Evolutionary conservation across 805 yeast genomes (phyloP), one percentile per base, ranked within the genome.

Genomic region (Candida suzukii): DNA sequence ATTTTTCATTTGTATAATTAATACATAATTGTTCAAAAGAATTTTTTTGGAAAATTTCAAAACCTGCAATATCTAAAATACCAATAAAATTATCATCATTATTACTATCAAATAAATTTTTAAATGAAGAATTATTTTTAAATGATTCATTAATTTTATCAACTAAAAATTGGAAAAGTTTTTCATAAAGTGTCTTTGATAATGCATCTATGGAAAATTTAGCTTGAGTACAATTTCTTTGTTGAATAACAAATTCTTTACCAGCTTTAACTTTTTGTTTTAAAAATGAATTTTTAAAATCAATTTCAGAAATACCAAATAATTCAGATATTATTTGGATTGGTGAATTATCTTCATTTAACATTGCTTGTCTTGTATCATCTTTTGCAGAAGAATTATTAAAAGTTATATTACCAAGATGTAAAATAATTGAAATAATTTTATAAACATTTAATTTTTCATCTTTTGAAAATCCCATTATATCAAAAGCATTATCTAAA

Each of bases 231-330:
- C 95, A 80, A 37, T 80, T 80, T 51, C 84, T 77, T 27, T 90
- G 78, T 56, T 88, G 95, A 18, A 78, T 74, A 30, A 93, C 88
- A 61, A 74, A 72, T 58, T 93, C 99, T 49, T 78, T 73, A 2
- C 99, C 99, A 4, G 97, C 96, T 56, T 80, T 87, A 11, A 90
- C 95, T 53, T 78, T 82, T 5, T 97, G 97, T 30, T 76, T 74
- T 27, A 88, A 59, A 11, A 93, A 66, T 0, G 83, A 70, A 34
- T 76, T 77, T 43, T 68, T 70, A 47, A 84, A 76, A 1, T 70
- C 60, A 21, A 62, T 58, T 3, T 68, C 61, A 3, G 51, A 17
- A 20, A 91, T 74, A 1, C 95, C 95, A 34, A 91, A 68, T 20
- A 88, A 63, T 16, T 70, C 66, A 25, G 84, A 71, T 3, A 85